phyloP scores from a whole-genome alignment of 352 stramenopile species.

The Globisporangium cederbergense region DNA sequence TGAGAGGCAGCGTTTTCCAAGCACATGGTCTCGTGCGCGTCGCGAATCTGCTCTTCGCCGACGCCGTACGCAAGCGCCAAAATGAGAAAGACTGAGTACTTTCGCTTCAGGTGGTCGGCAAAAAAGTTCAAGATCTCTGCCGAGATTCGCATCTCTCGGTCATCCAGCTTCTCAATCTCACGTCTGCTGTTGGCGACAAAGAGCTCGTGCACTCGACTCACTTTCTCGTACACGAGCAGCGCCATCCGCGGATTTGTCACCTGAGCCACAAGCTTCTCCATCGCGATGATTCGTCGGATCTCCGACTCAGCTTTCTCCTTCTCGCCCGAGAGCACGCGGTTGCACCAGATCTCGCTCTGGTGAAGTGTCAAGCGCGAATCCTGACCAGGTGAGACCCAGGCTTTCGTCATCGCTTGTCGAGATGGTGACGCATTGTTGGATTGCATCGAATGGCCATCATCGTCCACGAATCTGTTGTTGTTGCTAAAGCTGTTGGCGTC shows the following conservation, averaged over 20 bases:
- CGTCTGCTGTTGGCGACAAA: slow-evolving; percentile 76
- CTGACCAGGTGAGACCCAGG: slow-evolving; percentile 78
- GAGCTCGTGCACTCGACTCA: slow-evolving; percentile 84
- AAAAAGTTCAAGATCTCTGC: slow-evolving; percentile 80
- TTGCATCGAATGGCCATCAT: slow-evolving; percentile 11
- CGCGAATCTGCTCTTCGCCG: slow-evolving; percentile 72
- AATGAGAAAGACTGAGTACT: slow-evolving; percentile 87
- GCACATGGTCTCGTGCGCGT: slow-evolving; percentile 81
- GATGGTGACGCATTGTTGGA: slow-evolving; percentile 17
- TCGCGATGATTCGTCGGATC: slow-evolving; percentile 74
- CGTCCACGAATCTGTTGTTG: background rate
- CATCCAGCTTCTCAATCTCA: slow-evolving; percentile 62
- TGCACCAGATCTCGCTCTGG: slow-evolving; percentile 86
- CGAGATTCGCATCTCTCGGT: slow-evolving; percentile 36
- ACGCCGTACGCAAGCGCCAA: slow-evolving; percentile 74
- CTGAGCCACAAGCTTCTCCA: slow-evolving; percentile 82
- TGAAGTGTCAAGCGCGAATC: slow-evolving; percentile 80
- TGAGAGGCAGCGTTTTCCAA: slow-evolving; percentile 68
- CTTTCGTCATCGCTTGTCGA: slow-evolving; percentile 9
- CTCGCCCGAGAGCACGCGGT: slow-evolving; percentile 70
- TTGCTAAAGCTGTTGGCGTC: slow-evolving; percentile 18
- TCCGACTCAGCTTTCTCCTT: slow-evolving; percentile 85
- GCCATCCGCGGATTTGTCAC: slow-evolving; percentile 77
- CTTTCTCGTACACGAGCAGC: slow-evolving; percentile 86
- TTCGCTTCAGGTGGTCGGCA: slow-evolving; percentile 80